Percentiles rank a stretch among this genome's conserved stretches.
Conservation (phyloP, 140 eudicot genomes). For the Flaveria floridana region DNA sequence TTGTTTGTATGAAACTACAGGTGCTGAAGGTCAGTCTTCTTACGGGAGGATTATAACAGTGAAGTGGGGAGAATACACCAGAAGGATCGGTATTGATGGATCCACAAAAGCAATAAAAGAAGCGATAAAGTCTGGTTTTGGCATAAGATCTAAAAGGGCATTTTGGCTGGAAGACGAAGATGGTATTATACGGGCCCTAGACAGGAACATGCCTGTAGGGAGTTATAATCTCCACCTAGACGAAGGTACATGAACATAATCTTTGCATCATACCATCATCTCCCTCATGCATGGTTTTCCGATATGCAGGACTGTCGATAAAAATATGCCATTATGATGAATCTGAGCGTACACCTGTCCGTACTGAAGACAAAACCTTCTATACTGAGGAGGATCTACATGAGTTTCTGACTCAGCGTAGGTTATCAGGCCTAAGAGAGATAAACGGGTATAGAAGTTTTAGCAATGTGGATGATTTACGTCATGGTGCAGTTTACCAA, state of each 20-base stretch:
- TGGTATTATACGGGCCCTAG: constrained; percentile 48
- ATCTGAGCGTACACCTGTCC: constrained; percentile 44
- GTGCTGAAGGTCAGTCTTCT: constrained; percentile 51
- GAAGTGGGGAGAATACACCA: constrained; percentile 59
- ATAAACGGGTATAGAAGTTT: constrained; percentile 43
- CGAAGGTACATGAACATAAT: constrained; percentile 33
- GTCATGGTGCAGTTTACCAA: constrained; percentile 51
- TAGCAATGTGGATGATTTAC: constrained; percentile 52
- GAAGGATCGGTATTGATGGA: constrained; percentile 64
- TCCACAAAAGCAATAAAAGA: constrained; percentile 53
- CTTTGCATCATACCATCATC: not conserved
- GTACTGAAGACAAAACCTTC: constrained; percentile 55
- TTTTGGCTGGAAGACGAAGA: constrained; percentile 72
- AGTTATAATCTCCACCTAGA: constrained; percentile 53
- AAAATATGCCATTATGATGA: constrained; percentile 52
- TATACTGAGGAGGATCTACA: constrained; percentile 53
- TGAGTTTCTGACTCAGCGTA: constrained; percentile 42
- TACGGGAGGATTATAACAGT: constrained; percentile 63
- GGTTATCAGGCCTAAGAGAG: constrained; percentile 47
- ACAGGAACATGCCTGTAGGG: constrained; percentile 59
- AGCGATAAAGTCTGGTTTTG: constrained; percentile 60
- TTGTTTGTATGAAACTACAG: constrained; percentile 29
- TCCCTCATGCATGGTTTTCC: not conserved
- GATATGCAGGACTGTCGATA: constrained; percentile 44
- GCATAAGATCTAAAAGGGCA: constrained; percentile 55